Conservation (phyloP, 768 basidiomycete species). For the Goffeauzyma gilvescens region DNA sequence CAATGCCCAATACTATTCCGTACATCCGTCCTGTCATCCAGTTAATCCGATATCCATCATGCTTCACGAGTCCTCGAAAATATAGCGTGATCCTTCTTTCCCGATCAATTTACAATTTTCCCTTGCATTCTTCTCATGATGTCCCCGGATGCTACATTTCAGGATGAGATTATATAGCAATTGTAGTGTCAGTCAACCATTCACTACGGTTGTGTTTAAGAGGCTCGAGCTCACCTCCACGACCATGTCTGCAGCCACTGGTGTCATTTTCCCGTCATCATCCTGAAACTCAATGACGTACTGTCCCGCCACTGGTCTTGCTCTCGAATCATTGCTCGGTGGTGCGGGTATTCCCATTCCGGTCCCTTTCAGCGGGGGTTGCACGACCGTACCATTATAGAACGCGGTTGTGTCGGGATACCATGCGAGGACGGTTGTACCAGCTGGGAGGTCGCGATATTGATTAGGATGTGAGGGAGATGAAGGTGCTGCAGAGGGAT, state of each 20-base stretch:
- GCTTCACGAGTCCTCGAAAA: too few relatives aligned
- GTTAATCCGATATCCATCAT: too few relatives aligned
- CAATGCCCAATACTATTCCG: too few relatives aligned
- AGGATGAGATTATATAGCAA: too few relatives aligned
- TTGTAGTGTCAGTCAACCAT: too few relatives aligned
- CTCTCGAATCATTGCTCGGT: slow-evolving; percentile 3
- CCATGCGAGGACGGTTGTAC: slow-evolving; percentile 30
- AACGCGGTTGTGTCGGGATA: slow-evolving; percentile 36
- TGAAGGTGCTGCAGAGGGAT: slow-evolving; percentile 19
- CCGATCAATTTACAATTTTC: too few relatives aligned
- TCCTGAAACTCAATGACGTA: slow-evolving; percentile 28
- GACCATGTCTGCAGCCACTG: slow-evolving; percentile 18
- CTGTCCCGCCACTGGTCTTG: slow-evolving; percentile 10
- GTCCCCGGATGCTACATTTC: too few relatives aligned
- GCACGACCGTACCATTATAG: slow-evolving; percentile 32
- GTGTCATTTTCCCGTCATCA: slow-evolving; percentile 18
- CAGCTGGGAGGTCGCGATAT: slow-evolving; percentile 24
- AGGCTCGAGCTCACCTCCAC: slow-evolving; percentile 30
- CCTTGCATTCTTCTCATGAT: too few relatives aligned
- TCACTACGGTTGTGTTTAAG: too few relatives aligned
- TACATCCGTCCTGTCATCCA: too few relatives aligned
- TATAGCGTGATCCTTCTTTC: too few relatives aligned
- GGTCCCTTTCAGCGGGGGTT: slow-evolving; percentile 15
- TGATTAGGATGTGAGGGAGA: slow-evolving; percentile 29
- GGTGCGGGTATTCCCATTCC: slow-evolving; percentile 11